Base-by-base conservation (phyloP, 768 basidiomycete species). In the Chalciporus chontae region DNA sequence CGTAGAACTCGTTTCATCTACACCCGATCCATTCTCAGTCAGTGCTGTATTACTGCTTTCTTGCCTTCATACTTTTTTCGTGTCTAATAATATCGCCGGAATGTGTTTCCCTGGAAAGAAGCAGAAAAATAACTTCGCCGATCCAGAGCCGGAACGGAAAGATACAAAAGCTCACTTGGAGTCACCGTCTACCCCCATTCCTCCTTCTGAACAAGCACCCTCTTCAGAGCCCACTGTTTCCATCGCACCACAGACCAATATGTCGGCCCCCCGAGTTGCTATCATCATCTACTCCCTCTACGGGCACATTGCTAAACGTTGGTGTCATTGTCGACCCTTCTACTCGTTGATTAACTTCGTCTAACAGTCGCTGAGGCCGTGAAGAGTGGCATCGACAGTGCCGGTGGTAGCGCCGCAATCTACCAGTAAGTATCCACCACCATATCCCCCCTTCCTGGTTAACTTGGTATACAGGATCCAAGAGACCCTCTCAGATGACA, bases 401-500 rank as follows among this genome's bases (percentile, higher is more conserved):
- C 75, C 2, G 77, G 78, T 11, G 77, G 77, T 13, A 56, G 8
- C 13, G 77, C 64, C 3, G 70, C 68, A 29, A 79, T 78, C 52
- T 77, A 69, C 63, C 77, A 79, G 75, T 77, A 32, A 46, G 77
- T 56, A 0, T 45, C 5, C 41, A 2, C 11, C 5, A 9, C n/a
- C 17, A 5, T 36, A 18, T 14, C 1, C 2, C 14, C n/a, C 18
- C 21, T 6, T 13, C 39, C 4, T 31, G 13, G 47, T 44, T 36
- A 10, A 55, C 13, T 4, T 26, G 7, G 1, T 8, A 4, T 19
- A 10, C 24, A 90, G 87, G 65, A 79, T 94, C 55, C 72, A 87
- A 50, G 93, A 95, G 71, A 95, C 90, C 15, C 84, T 95, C 48
- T 68, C 85, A 3, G 67, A 78, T 15, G 87, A 90, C 23, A 66